Evolutionary conservation across 345 rosid genomes (phyloP), one percentile per base, ranked within the genome.

Genomic region (Psidium guajava): DNA sequence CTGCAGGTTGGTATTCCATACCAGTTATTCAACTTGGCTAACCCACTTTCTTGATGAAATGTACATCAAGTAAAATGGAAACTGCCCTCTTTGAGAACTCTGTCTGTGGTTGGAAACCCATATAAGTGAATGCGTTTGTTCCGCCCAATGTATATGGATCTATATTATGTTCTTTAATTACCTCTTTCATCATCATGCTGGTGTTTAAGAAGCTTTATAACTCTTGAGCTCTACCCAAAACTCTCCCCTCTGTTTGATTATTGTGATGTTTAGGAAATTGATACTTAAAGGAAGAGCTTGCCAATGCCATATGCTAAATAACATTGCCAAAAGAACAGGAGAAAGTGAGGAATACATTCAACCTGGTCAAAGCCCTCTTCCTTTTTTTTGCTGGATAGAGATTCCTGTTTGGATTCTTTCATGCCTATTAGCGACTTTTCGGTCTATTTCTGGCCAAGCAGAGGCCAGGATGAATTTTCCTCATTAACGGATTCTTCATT

Each of bases 1-100:
- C 89, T 94, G 92, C 97, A 94, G 96, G 99, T 94, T 36, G 59
- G 77, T 24, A 36, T 55, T 32, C 20, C 3, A 22, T 36, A 32
- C 16, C 36, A 5, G 54, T 55, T 83, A 11, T 54, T 16, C 58
- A 14, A 2, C 20, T 42, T n/a, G 52, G 47, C 3, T 54, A 28
- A 3, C 25, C 0, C 28, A 51, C 40, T 52, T 51, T 51, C 21
- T 16, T 69, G 13, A 25, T 25, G 40, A 51, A 3, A 49, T 32
- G 53, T 25, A 5, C 57, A 82, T 22, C 11, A 15, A 6, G 55
- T 8, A 1, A 47, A 49, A 25, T n/a, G 11, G 14, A 1, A 16
- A 47, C 8, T 51, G 52, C 42, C 40, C 54, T 69, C 77, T 18
- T 11, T 69, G 47, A 69, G 77, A 64, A 28, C 44, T 64, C 12